These are phyloP conservation scores for Balamuthia mandrillaris DNA, from an alignment of 208 protist species.

Conservation along the genomic window DNA sequence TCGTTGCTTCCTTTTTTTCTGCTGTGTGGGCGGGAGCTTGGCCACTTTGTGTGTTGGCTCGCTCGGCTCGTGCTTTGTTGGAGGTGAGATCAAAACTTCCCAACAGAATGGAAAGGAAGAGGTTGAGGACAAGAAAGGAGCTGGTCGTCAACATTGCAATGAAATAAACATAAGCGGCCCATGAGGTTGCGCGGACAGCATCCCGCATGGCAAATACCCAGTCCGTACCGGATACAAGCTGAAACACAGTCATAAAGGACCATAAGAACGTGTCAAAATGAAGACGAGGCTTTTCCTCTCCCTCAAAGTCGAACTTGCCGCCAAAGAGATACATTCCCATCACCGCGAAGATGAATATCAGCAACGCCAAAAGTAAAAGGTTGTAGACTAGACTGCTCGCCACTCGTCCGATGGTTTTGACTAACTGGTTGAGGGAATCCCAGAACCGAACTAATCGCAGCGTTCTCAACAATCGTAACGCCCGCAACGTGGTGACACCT, in stretches of 20 bases:
- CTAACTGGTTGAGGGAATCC: constrained; percentile 34
- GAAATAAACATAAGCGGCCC: constrained; percentile 28
- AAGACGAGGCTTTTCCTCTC: neutral
- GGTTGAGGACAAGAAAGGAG: constrained; percentile 49
- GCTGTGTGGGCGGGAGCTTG: neutral
- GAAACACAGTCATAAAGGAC: constrained; percentile 49
- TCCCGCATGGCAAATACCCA: constrained; percentile 38
- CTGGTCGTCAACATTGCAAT: constrained; percentile 34
- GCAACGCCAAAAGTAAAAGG: constrained; percentile 2
- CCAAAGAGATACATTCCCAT: constrained; percentile 50
- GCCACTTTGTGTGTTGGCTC: neutral
- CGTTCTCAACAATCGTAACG: constrained; percentile 50
- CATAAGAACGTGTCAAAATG: constrained; percentile 43
- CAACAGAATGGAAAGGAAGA: constrained; percentile 51
- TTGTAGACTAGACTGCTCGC: constrained; percentile 18
- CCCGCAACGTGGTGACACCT: constrained; percentile 74
- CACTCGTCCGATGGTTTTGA: neutral
- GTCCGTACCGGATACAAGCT: constrained; percentile 39
- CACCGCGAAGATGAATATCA: constrained; percentile 52
- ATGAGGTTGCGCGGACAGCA: neutral
- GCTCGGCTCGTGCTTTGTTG: neutral
- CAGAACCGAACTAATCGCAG: constrained; percentile 49
- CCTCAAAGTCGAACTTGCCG: constrained; percentile 10
- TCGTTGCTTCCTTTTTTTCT: neutral
- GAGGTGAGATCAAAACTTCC: neutral